Evolutionary conservation across 2,329 filamentous ascomycete species (phyloP).

Genomic region (Fonsecaea multimorphosa): DNA sequence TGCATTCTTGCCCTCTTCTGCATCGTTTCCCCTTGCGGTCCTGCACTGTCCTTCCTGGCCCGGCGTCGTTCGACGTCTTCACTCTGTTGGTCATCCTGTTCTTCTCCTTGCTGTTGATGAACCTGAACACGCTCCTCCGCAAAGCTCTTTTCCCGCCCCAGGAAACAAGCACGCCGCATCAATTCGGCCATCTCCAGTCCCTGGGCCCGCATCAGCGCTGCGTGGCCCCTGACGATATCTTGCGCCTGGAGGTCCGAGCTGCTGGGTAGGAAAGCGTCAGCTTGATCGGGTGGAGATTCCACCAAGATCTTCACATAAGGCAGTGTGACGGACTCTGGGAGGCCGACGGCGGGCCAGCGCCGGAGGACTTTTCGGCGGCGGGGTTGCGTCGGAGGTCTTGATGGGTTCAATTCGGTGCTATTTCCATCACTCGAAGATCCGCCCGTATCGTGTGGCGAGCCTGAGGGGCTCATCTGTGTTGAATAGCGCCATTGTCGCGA

Average conservation of each 20-base stretch:
- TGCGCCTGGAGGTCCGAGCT: background rate
- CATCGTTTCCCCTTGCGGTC: background rate
- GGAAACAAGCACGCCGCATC: slow-evolving; percentile 53
- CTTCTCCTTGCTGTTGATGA: slow-evolving; percentile 7
- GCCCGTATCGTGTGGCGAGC: background rate
- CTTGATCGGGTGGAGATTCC: background rate
- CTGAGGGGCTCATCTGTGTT: background rate
- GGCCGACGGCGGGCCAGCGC: slow-evolving; percentile 35
- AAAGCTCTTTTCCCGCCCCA: slow-evolving; percentile 49
- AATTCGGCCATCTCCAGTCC: slow-evolving; percentile 50
- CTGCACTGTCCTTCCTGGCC: background rate
- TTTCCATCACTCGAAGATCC: background rate
- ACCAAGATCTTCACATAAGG: slow-evolving; percentile 36
- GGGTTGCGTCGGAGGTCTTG: background rate
- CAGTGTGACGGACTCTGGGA: slow-evolving; percentile 33
- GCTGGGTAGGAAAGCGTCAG: background rate
- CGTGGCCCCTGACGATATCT: slow-evolving; percentile 16
- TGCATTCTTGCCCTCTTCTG: background rate
- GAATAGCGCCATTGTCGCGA: slow-evolving; percentile 11
- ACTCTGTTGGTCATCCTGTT: background rate
- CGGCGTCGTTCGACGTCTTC: no score
- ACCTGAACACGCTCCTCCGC: slow-evolving; percentile 45
- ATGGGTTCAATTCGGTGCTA: no score
- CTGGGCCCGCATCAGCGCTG: slow-evolving; percentile 46
- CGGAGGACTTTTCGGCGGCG: slow-evolving; percentile 37